A percentile compares a stretch with the other conserved stretches of the same genome.
Evolutionary conservation across 441 rosid species (phyloP).

Genomic region (Jatropha multifida): DNA sequence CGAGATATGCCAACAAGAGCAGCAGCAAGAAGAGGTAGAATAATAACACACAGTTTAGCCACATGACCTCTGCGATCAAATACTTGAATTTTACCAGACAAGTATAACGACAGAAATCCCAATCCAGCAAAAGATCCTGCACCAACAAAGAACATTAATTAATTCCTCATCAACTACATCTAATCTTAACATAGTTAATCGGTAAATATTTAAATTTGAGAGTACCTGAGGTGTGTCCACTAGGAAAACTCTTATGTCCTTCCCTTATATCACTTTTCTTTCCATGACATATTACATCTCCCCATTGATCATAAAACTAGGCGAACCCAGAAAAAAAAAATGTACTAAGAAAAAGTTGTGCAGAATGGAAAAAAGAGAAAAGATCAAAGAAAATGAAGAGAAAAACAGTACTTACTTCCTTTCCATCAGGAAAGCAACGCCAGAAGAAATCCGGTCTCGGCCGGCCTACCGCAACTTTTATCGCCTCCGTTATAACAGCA

Average conservation of each 20-base stretch:
- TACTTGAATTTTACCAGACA: constrained; percentile 69
- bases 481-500: constrained; percentile 76
- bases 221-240: constrained; percentile 82
- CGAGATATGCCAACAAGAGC: constrained; percentile 76
- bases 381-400: background rate
- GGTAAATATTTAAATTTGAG: too few species aligned
- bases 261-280: constrained; percentile 59
- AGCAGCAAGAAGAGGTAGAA: constrained; percentile 71
- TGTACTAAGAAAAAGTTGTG: background rate
- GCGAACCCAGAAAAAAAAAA: background rate
- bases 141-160: background rate
- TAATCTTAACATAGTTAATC: too few species aligned
- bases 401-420: constrained; percentile 42
- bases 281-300: constrained; percentile 74
- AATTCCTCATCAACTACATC: background rate
- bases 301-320: constrained; percentile 51
- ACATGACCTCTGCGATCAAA: constrained; percentile 82
- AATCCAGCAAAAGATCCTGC: constrained; percentile 96
- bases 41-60: constrained; percentile 76
- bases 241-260: constrained; percentile 88
- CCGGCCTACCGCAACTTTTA: constrained; percentile 60
- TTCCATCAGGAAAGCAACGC: constrained; percentile 88
- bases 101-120: constrained; percentile 63
- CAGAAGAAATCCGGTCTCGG: constrained; percentile 80
- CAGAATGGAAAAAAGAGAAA: background rate